A percentile compares a stretch with the other conserved stretches of the same genome.
These are phyloP conservation scores for Erysiphe neolycopersici DNA, from an alignment of 2,329 filamentous ascomycete species.

Conservation along the genomic window DNA sequence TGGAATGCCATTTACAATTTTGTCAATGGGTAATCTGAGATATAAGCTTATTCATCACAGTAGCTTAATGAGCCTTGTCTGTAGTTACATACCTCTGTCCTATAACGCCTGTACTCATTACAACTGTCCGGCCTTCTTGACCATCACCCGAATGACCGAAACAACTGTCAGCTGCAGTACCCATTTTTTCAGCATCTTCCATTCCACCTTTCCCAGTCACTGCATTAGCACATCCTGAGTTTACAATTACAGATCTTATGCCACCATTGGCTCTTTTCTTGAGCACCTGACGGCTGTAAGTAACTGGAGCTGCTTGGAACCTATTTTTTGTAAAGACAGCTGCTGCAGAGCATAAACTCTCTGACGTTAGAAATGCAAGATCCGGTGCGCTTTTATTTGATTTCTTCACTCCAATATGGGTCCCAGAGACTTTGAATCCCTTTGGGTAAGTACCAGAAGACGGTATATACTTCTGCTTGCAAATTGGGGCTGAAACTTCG, in stretches of 20 bases:
- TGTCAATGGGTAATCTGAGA: constrained; percentile 56
- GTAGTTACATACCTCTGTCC: constrained; percentile 40
- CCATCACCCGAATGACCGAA: constrained; percentile 21
- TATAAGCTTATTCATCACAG: constrained; percentile 2
- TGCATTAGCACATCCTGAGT: constrained; percentile 90
- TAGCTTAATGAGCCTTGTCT: background rate
- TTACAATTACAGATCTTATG: constrained; percentile 63
- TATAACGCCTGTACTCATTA: constrained; percentile 98
- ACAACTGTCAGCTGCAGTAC: constrained; percentile 43
- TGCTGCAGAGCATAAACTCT: constrained; percentile 60
- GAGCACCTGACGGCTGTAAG: constrained; percentile 51
- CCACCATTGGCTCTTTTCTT: constrained; percentile 37
- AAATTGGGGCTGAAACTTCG: constrained; percentile 36
- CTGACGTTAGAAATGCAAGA: constrained; percentile 66
- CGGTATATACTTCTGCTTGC: constrained; percentile 80
- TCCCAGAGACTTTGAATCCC: constrained; percentile 67
- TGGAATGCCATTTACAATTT: constrained; percentile 65
- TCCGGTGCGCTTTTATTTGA: constrained; percentile 81
- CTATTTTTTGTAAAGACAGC: constrained; percentile 96
- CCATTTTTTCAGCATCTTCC: constrained; percentile 74
- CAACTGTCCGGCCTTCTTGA: constrained; percentile 39
- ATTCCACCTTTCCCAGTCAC: constrained; percentile 78
- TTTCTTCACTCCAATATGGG: constrained; percentile 80
- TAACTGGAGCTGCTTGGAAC: constrained; percentile 89
- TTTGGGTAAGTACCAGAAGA: constrained; percentile 64